A percentile compares a stretch with the other conserved stretches of the same genome.
Conservation (phyloP, 306 rosid species). For the Gleditsia sinensis region DNA sequence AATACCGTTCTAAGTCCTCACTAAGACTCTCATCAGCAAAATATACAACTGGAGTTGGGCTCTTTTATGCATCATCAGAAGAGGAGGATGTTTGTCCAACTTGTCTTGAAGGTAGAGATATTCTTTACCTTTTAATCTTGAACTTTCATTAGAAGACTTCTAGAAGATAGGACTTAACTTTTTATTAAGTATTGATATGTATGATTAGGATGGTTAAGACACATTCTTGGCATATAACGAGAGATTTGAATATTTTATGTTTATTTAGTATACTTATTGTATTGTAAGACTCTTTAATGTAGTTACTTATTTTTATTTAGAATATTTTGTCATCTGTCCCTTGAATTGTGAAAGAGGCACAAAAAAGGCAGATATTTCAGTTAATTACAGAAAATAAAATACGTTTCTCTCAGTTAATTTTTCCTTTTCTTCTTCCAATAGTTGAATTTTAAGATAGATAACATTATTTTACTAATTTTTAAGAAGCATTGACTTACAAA, state of each 20-base stretch:
- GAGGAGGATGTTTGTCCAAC: constrained; percentile 98
- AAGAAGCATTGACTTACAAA: neutral
- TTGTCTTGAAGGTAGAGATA: constrained; percentile 84
- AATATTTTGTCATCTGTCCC: neutral
- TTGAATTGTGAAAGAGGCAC: neutral
- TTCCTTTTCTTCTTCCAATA: neutral
- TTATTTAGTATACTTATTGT: constrained; percentile 3
- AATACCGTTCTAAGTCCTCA: constrained; percentile 64
- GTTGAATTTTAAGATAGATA: constrained; percentile 21
- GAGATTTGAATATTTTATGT: neutral
- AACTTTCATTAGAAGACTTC: constrained; percentile 17
- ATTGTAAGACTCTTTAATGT: neutral
- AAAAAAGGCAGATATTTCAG: neutral
- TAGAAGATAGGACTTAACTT: neutral
- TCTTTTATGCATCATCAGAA: constrained; percentile 66
- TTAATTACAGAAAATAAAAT: neutral
- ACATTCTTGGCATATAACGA: constrained; percentile 5
- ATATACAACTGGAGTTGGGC: constrained; percentile 46
- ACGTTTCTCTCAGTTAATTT: neutral
- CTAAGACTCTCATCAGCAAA: constrained; percentile 67
- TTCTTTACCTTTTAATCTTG: neutral
- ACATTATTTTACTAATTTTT: constrained; percentile 11
- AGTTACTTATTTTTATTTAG: neutral
- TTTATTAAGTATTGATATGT: neutral
- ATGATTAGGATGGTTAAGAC: neutral